Evolutionary conservation across 306 rosid species (phyloP), one percentile per base, ranked within the genome.

Genomic region (Malus sieversii): DNA sequence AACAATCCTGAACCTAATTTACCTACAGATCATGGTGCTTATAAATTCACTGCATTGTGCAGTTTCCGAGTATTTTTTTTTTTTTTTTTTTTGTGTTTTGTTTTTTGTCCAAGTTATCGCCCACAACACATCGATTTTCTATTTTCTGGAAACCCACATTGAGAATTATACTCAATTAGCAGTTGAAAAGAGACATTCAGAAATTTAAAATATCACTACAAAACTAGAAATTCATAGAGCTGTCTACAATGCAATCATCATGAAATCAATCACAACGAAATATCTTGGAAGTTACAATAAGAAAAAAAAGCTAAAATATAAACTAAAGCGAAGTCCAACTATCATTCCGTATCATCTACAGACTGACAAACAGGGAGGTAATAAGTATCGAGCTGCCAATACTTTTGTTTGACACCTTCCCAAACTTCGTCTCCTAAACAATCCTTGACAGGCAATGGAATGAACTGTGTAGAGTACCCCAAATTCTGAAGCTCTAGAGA

Each of bases 321-420:
- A 51, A 27, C 58, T 53, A 62, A 53, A 57, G 60, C 40, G 66
- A 60, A 18, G 74, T 29, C 79, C 77, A 29, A 75, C 33, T 62
- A 78, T 86, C 81, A 92, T 81, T 88, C 78, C 10, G 85, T 68
- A 77, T 90, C 91, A 55, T 83, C 84, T 16, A 72, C 19, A 70
- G 88, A 80, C 87, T 95, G 97, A 84, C 90, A 89, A 77, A 92
- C 96, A 48, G 98, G 98, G 75, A 95, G 97, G 84, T 88, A 87
- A 82, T 95, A 92, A 7, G 92, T 89, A 85, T 95, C 96, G 71
- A 95, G 98, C 78, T 95, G 97, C 99, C 99, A 95, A 79, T 95
- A 95, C 85, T 84, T 89, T 72, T 92, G 99, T 82, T 90, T 92
- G 77, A 95, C 96, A 82, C 96, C 97, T 86, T 92, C 90, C 99